A percentile compares a stretch with the other conserved stretches of the same genome.
These are phyloP conservation scores for Fusarium siculi DNA, from an alignment of 2,329 filamentous ascomycete species.

Conservation along the genomic window DNA sequence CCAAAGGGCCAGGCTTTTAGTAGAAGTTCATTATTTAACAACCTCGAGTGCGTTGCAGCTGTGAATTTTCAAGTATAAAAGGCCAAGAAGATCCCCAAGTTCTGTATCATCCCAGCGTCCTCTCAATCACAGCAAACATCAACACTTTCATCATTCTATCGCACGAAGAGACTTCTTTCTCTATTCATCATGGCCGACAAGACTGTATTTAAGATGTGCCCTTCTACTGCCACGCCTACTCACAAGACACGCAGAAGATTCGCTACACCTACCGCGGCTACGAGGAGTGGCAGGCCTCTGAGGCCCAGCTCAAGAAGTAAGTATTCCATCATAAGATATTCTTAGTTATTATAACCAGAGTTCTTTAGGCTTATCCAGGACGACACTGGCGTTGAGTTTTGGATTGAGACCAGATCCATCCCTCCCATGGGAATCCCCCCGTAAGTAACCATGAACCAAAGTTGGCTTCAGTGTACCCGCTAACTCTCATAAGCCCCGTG, in stretches of 20 bases:
- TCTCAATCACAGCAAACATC: not conserved
- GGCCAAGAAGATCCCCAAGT: not conserved
- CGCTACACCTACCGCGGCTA: not conserved
- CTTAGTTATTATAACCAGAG: fast-evolving
- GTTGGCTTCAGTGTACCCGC: fast-evolving
- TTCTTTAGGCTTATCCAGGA: not conserved
- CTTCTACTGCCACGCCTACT: not conserved
- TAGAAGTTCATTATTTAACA: fast-evolving
- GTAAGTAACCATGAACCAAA: not conserved
- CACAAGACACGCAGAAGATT: not conserved
- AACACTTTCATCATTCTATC: fast-evolving
- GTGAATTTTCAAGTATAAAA: not conserved
- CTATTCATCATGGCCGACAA: not conserved
- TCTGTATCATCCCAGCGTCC: not conserved
- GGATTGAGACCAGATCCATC: not conserved
- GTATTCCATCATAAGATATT: fast-evolving
- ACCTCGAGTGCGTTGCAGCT: too few relatives aligned
- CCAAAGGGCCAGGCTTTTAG: fast-evolving
- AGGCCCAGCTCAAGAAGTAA: not conserved
- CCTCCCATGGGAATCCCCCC: not conserved
- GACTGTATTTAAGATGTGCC: not conserved
- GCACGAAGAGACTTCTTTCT: too few relatives aligned
- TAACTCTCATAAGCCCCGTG: not conserved
- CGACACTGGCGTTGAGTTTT: not conserved
- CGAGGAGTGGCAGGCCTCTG: not conserved